A percentile compares a stretch with the other conserved stretches of the same genome.
These are phyloP conservation scores for Camellia oleifera DNA, from an alignment of 179 eudicot genomes.

Conservation along the genomic window DNA sequence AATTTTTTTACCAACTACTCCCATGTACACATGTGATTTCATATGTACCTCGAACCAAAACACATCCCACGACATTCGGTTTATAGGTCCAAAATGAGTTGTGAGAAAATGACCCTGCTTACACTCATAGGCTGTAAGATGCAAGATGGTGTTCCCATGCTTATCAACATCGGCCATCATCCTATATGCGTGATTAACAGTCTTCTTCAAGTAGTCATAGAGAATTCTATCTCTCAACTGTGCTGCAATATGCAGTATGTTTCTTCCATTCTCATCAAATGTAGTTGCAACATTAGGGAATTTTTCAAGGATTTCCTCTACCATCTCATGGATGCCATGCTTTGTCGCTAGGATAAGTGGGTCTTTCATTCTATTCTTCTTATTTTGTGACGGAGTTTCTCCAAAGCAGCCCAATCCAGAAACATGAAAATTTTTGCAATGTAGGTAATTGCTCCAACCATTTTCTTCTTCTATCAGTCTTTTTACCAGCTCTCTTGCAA, in stretches of 20 bases:
- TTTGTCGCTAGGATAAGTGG: conserved; percentile 8
- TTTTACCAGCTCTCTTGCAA: no score
- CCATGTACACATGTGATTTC: no score
- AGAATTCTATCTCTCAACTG: not conserved
- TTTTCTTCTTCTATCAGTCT: no score
- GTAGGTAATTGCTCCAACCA: no score
- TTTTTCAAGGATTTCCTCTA: not conserved
- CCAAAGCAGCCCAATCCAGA: no score
- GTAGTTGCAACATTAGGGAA: conserved; percentile 7
- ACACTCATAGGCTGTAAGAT: conserved; percentile 4
- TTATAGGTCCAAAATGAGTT: not conserved
- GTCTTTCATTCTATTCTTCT: not conserved
- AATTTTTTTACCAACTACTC: no score
- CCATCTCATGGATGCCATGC: conserved; percentile 12
- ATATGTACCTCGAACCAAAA: conserved; percentile 14
- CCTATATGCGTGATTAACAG: not conserved
- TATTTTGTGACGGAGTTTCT: no score
- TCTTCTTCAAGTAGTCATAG: conserved; percentile 5
- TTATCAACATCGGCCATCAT: conserved; percentile 1
- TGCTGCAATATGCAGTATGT: conserved; percentile 7
- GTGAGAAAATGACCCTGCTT: not conserved
- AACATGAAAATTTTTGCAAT: no score
- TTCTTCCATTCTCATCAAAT: not conserved
- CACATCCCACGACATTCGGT: conserved; percentile 10
- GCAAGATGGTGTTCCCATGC: conserved; percentile 8